These are phyloP conservation scores for Canavalia ensiformis DNA, from an alignment of 306 rosid species.

Conservation along the genomic window DNA sequence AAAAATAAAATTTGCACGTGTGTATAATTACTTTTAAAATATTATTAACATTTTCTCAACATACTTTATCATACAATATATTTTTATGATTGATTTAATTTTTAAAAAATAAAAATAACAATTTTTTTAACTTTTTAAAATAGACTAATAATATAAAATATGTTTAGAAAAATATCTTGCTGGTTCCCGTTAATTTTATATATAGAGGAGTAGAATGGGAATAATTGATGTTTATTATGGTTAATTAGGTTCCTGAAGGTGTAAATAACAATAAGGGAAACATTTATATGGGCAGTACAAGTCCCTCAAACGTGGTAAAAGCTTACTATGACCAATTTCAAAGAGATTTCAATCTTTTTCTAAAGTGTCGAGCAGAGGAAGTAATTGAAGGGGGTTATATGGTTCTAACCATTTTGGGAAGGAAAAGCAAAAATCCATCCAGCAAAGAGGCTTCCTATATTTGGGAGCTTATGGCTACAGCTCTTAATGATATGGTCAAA, in stretches of 20 bases:
- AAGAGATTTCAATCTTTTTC: constrained; percentile 53
- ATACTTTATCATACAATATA: too few relatives aligned
- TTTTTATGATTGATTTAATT: too few relatives aligned
- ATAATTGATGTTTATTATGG: not conserved
- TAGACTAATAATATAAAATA: too few relatives aligned
- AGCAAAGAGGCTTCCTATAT: constrained; percentile 55
- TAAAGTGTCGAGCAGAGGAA: constrained; percentile 63
- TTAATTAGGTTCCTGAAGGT: constrained; percentile 60
- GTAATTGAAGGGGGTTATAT: constrained; percentile 57
- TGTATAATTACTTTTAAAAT: too few relatives aligned
- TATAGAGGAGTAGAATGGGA: too few relatives aligned
- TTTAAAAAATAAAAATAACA: too few relatives aligned
- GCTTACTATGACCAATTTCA: constrained; percentile 60
- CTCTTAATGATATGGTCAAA: constrained; percentile 59
- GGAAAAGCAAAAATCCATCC: constrained; percentile 56
- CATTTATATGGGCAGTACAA: constrained; percentile 50
- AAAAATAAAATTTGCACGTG: too few relatives aligned
- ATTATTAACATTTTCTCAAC: too few relatives aligned
- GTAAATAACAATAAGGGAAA: constrained; percentile 57
- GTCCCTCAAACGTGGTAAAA: constrained; percentile 51
- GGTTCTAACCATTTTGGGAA: constrained; percentile 66
- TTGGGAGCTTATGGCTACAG: constrained; percentile 62
- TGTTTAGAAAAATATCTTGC: too few relatives aligned
- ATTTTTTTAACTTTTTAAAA: too few relatives aligned
- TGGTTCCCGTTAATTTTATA: too few relatives aligned